Base-by-base conservation (phyloP, 1,284 basidiomycete species). In the Meira miltonrushii region DNA sequence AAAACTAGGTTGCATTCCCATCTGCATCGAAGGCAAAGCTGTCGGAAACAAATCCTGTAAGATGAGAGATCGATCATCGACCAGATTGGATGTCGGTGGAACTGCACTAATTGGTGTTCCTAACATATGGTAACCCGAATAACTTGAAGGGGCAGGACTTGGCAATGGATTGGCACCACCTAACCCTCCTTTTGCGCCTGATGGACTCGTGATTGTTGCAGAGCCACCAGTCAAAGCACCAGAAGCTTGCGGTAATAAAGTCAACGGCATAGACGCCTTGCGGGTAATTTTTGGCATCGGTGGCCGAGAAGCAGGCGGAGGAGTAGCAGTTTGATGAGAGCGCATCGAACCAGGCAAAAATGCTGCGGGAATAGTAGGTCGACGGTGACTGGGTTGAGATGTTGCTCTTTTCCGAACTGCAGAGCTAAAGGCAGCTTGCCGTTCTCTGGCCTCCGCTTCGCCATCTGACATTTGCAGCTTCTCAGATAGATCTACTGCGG, bases 11-110 rank as follows among this genome's bases (percentile, higher is more conserved):
- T 41, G 46, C 23, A 65, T 68, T 21, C 46, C 46, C 8, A 59
- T 65, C 1, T 66, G 62, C 5, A 66, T 49, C 11, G 71, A 73
- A 5, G 68, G 66, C 12, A 73, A 53, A 25, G 69, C 67, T 2
- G 63, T 55, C 2, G 71, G 67, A 50, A 73, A 73, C 15, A 73
- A 54, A 49, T 71, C 69, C 0, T 61, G 28, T 33, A 41, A 55
- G 17, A 58, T 37, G 8, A n/a, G 9, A 37, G n/a, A 37, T 11
- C 12, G 19, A 15, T 51, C 40, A 17, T 33, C 25, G 10, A 15
- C 33, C 15, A 17, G 13, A 10, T n/a, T 17, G 13, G 51, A 37
- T 9, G 17, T 19, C 13, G 13, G 47, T 9, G 39, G 51, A 17
- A 11, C 15, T n/a, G 54, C 11, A 17, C 41, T 44, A 8, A 39